These are phyloP conservation scores for Phytophthora europaea DNA, from an alignment of 352 stramenopile species.

Conservation along the genomic window DNA sequence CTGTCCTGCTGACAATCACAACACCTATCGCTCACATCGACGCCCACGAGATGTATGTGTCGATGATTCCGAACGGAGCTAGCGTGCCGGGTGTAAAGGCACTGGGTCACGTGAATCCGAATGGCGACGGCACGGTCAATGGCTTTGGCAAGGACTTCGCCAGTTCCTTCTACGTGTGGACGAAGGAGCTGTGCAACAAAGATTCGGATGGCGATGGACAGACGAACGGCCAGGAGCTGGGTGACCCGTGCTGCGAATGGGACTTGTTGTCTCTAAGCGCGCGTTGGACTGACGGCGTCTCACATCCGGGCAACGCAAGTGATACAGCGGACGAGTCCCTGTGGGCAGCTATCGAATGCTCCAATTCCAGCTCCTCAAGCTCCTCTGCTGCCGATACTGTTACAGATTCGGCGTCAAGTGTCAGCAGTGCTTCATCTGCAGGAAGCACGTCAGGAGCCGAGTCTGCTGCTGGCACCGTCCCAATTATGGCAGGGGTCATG, in stretches of 20 bases:
- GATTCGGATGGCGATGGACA: slow-evolving; percentile 45
- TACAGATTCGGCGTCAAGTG: slow-evolving; percentile 1
- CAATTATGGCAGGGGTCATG: not conserved
- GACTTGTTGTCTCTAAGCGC: slow-evolving; percentile 17
- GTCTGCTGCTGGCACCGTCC: not conserved
- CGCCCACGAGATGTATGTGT: slow-evolving; percentile 11
- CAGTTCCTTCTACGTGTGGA: slow-evolving; percentile 52
- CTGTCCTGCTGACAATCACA: not conserved
- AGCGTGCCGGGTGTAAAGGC: slow-evolving; percentile 37
- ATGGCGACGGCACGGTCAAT: slow-evolving; percentile 49
- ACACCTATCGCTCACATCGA: not conserved
- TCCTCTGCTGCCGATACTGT: not conserved
- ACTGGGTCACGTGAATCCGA: slow-evolving; percentile 53
- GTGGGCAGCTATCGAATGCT: slow-evolving; percentile 23
- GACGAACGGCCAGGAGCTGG: slow-evolving; percentile 83
- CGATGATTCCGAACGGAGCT: slow-evolving; percentile 52
- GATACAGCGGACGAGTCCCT: slow-evolving; percentile 22
- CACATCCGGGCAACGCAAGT: slow-evolving; percentile 25
- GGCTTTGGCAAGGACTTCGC: slow-evolving; percentile 68
- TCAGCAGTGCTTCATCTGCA: not conserved
- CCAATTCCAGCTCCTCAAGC: slow-evolving; percentile 6
- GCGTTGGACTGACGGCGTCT: slow-evolving; percentile 23
- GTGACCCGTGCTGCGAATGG: slow-evolving; percentile 82
- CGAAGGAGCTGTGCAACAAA: slow-evolving; percentile 51
- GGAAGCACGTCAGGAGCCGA: slow-evolving; percentile 5